These are phyloP conservation scores for Dactylellina cionopaga DNA, from an alignment of 2,329 filamentous ascomycete species.

Conservation along the genomic window DNA sequence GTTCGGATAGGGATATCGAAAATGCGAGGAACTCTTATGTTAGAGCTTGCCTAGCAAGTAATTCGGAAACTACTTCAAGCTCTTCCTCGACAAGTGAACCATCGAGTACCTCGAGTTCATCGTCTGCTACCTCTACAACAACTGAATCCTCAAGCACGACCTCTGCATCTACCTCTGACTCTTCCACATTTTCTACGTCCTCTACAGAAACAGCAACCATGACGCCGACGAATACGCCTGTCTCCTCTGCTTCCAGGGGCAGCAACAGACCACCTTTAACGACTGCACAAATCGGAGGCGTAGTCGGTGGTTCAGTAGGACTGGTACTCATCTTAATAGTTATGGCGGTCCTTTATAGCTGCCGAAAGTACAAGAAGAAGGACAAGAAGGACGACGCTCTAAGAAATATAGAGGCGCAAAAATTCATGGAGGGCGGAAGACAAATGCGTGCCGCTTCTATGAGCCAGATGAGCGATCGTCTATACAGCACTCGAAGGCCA, in stretches of 20 bases:
- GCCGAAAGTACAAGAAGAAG: slow-evolving; percentile 36
- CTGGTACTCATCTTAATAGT: slow-evolving; percentile 13
- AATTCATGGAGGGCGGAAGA: slow-evolving; percentile 49
- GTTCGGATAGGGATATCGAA: slow-evolving; percentile 34
- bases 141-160: not conserved
- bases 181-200: not conserved
- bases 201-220: not conserved
- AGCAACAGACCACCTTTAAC: slow-evolving; percentile 10
- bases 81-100: slow-evolving; percentile 31
- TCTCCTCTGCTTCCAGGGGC: slow-evolving; percentile 2
- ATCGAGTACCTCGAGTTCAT: slow-evolving; percentile 19
- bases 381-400: slow-evolving; percentile 57
- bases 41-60: not conserved
- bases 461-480: slow-evolving; percentile 29
- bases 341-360: slow-evolving; percentile 11
- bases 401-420: slow-evolving; percentile 24
- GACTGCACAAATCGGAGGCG: slow-evolving; percentile 36
- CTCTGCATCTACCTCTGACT: not conserved
- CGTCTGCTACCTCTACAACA: slow-evolving; percentile 18
- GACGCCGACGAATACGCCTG: slow-evolving; percentile 15
- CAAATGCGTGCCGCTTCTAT: slow-evolving; percentile 48
- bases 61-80: slow-evolving; percentile 7
- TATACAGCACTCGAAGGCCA: slow-evolving; percentile 49
- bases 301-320: slow-evolving; percentile 35
- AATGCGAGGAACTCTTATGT: slow-evolving; percentile 11